A percentile compares a stretch with the other conserved stretches of the same genome.
These are phyloP conservation scores for Boletales sp. DNA, from an alignment of 768 basidiomycete genomes.

Conservation along the genomic window DNA sequence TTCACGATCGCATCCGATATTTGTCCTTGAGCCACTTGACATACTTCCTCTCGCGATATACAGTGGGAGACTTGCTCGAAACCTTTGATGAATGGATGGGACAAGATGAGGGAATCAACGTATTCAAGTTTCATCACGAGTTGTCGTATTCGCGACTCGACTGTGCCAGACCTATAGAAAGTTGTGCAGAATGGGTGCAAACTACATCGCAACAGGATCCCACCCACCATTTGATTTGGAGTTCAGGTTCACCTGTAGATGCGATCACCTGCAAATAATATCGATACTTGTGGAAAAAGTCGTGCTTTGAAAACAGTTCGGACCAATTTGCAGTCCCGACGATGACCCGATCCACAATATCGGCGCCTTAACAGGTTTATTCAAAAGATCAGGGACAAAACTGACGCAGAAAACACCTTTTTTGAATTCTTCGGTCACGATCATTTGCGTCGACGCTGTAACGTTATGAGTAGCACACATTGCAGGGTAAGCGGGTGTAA, in stretches of 20 bases:
- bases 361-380: conserved; percentile 61
- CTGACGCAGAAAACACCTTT: conserved; percentile 50
- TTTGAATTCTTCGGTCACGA: conserved; percentile 95
- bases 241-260: conserved; percentile 77
- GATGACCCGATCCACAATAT: conserved; percentile 91
- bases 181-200: conserved; percentile 11
- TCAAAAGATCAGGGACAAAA: not conserved
- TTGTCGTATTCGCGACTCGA: conserved; percentile 93
- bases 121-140: conserved; percentile 98
- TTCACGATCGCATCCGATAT: conserved; percentile 67
- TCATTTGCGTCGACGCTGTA: conserved; percentile 90
- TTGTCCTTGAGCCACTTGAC: conserved; percentile 84
- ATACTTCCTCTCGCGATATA: conserved; percentile 81
- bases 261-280: conserved; percentile 97
- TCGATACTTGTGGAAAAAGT: conserved; percentile 95
- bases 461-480: conserved; percentile 99
- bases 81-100: conserved; percentile 94
- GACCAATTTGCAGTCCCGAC: conserved; percentile 82
- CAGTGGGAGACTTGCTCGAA: conserved; percentile 88
- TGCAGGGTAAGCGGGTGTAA: conserved; percentile 97
- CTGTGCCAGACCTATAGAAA: conserved; percentile 78
- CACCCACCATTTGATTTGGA: conserved; percentile 88
- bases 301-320: conserved; percentile 91
- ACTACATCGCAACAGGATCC: not conserved
- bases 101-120: conserved; percentile 85